Conservation (phyloP, 345 rosid genomes). For the Trapa incisa region DNA sequence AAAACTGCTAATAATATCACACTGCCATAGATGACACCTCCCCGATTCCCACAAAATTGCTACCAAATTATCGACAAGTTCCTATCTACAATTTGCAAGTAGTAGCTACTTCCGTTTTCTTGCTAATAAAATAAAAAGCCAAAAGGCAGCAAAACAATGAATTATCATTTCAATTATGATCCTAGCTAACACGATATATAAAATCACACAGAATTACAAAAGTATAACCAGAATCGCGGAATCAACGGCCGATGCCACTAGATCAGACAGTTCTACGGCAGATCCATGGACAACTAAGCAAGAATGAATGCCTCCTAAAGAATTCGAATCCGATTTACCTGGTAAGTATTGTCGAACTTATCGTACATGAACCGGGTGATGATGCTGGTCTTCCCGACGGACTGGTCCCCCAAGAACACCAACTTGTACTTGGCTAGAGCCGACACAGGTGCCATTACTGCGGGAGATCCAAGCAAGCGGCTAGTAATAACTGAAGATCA, state of each 20-base stretch:
- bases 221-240: background rate
- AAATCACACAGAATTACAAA: background rate
- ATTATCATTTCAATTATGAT: too few relatives aligned
- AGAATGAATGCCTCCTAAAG: background rate
- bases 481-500: background rate
- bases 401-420: slow-evolving; percentile 77
- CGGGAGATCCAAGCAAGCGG: background rate
- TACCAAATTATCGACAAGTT: too few relatives aligned
- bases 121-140: background rate
- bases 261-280: background rate
- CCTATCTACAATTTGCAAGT: background rate
- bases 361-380: slow-evolving; percentile 95
- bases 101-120: background rate
- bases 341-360: slow-evolving; percentile 82
- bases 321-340: slow-evolving; percentile 24
- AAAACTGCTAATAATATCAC: background rate
- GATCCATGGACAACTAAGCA: background rate
- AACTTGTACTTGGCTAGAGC: slow-evolving; percentile 81
- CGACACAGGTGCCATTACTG: slow-evolving; percentile 54
- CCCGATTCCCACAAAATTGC: too few relatives aligned
- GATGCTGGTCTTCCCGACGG: slow-evolving; percentile 85
- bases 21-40: too few relatives aligned
- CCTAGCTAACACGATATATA: too few relatives aligned
- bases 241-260: background rate
- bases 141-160: background rate